Evolutionary conservation across 176 grass and related monocot genomes (phyloP), one percentile per base, ranked within the genome.

Genomic region (Raddia distichophylla): DNA sequence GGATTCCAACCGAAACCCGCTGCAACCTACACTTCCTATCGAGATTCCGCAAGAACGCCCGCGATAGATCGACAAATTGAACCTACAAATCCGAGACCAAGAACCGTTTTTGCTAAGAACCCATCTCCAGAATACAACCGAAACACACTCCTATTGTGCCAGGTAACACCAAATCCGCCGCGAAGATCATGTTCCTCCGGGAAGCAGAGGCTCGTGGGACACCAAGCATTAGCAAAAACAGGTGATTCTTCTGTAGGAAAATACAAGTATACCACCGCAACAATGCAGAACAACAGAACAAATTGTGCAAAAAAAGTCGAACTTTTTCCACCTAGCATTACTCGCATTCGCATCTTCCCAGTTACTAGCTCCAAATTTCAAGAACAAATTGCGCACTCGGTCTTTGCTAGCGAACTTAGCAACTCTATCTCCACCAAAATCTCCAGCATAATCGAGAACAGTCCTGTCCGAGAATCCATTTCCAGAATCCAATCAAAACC

Each of bases 401-500:
- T 18, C 17, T 57, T 45, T 74, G 19, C 1, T 66, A 46, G 10
- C 16, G 19, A 14, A 84, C n/a, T 57, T 57, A 10, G 6, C 0
- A 54, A 55, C 12, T 44, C 37, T 55, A 65, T n/a, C 54, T 40
- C 47, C 70, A 22, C 49, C 35, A 9, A 77, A 37, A 68, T 37
- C 42, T 27, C 42, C 69, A 18, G 37, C 49, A 65, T 33, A 43
- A 84, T 76, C 63, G 16, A 35, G 51, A 84, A 49, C 3, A 20
- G 5, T 7, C 13, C 7, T 67, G 60, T 56, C 18, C 40, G 68
- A 84, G 0, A 37, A 37, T 0, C 42, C 15, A 5, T 60, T 9
- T 18, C 17, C 16, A 69, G 7, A 35, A 71, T 77, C 37, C 48
- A 76, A 69, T 63, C 78, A 85, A 46, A 72, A 37, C 34, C 60